Evolutionary conservation across 768 basidiomycete genomes (phyloP).

Genomic region (Gloeostereum incarnatum): DNA sequence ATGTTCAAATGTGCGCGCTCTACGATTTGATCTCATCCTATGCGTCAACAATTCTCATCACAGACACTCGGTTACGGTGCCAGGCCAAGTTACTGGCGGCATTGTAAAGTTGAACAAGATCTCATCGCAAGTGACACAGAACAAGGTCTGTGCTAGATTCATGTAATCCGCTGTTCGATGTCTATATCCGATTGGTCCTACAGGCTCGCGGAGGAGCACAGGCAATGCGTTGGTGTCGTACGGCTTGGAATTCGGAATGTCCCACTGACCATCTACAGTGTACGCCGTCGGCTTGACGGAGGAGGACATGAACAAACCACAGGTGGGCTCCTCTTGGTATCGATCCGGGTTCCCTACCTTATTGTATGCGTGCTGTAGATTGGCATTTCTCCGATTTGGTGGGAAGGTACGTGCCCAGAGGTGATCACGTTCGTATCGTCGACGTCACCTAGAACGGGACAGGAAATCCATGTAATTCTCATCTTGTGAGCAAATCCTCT

Average conservation of each 20-base stretch:
- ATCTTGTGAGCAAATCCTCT: conserved; percentile 38
- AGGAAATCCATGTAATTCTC: conserved; percentile 85
- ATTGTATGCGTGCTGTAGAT: conserved; percentile 52
- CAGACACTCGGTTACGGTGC: too few species aligned
- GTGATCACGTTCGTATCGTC: background rate
- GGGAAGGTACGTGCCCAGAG: conserved; percentile 57
- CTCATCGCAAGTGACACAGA: conserved; percentile 66
- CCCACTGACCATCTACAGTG: conserved; percentile 28
- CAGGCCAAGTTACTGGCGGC: background rate
- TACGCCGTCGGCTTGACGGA: conserved; percentile 73
- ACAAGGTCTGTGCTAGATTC: conserved; percentile 43
- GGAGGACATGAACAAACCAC: conserved; percentile 78
- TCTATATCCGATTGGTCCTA: conserved; percentile 3
- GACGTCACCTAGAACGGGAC: background rate
- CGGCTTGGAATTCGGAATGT: conserved; percentile 2
- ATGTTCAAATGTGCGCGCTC: too few species aligned
- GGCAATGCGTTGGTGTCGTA: conserved; percentile 64
- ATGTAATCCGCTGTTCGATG: background rate
- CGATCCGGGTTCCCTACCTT: background rate
- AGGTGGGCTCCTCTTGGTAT: conserved; percentile 31
- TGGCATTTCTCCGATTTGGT: conserved; percentile 86
- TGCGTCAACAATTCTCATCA: too few species aligned
- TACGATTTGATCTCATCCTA: too few species aligned
- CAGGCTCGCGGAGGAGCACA: conserved; percentile 68
- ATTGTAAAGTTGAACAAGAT: conserved; percentile 64